These are phyloP conservation scores for Blastobotrys capitulatus DNA, from an alignment of 1,139 yeast species.

Conservation along the genomic window DNA sequence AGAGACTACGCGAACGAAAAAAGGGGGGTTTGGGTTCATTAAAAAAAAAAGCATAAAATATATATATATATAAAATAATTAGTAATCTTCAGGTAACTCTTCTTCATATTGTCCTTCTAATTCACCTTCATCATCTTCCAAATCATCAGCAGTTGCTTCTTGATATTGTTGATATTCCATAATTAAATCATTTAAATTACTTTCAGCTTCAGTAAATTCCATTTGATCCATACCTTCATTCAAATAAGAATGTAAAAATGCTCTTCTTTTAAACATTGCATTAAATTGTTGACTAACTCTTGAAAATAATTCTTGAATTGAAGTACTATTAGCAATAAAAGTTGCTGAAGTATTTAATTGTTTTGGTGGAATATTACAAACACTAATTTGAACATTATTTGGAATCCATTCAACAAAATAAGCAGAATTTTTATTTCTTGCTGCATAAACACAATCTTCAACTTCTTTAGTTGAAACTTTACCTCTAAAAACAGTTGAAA, in stretches of 20 bases:
- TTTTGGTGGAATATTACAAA: conserved; percentile 41
- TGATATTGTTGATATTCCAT: conserved; percentile 43
- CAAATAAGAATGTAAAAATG: conserved; percentile 44
- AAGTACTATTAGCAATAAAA: conserved; percentile 42
- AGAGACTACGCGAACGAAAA: too few relatives aligned
- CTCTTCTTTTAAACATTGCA: conserved; percentile 41
- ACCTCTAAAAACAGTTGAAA: conserved; percentile 43
- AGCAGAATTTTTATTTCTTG: conserved; percentile 35
- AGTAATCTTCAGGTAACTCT: conserved; percentile 7
- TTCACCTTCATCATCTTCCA: conserved; percentile 24
- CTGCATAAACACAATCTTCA: conserved; percentile 38
- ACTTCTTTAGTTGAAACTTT: conserved; percentile 42
- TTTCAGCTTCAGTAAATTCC: conserved; percentile 43
- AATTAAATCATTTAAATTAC: conserved; percentile 39
- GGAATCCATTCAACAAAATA: conserved; percentile 43
- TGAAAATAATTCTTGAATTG: conserved; percentile 41
- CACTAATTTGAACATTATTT: conserved; percentile 39
- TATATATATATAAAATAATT: background rate
- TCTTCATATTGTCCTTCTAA: conserved; percentile 10
- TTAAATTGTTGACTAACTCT: conserved; percentile 39
- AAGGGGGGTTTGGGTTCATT: too few relatives aligned
- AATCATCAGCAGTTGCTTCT: conserved; percentile 38
- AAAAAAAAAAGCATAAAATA: too few relatives aligned
- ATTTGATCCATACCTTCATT: conserved; percentile 44
- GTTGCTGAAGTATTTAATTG: conserved; percentile 40